Evolutionary conservation across 306 rosid species (phyloP), one percentile per base, ranked within the genome.

Genomic region (Luffa acutangula): DNA sequence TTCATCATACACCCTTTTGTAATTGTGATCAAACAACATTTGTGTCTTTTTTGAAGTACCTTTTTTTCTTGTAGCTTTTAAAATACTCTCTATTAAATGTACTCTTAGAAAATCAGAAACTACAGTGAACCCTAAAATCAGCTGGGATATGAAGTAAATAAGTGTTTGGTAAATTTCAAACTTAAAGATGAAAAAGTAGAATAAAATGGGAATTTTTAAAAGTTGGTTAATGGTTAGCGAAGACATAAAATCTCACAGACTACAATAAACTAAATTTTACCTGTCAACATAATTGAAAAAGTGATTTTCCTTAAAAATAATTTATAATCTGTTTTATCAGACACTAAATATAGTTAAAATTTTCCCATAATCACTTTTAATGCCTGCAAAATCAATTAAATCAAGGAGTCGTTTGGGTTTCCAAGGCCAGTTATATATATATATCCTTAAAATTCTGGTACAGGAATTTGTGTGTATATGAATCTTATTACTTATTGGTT

Each of bases 1-100:
- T 75, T 72, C 46, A 79, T 33, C 34, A 18, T 46, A 21, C 67
- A 79, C 78, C 60, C 67, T 73, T 65, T 36, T 79, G 15, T 79
- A 73, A 51, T 58, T 48, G 67, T 18, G 43, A 14, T 21, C 56
- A 48, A 48, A 33, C 79, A 74, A 58, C 69, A 20, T 34, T 13
- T 10, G 62, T 45, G 84, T 37, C 11, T 10, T 42, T 43, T 20
- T 31, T 14, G 31, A 64, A 45, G 49, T 12, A 21, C 42, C 20
- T 4, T 62, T 78, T 78, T 71, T 72, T 8, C 31, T 12, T 2
- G 31, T 25, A 25, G 31, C 31, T 25, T 25, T 25, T 25, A 25
- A 25, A 25, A 25, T 25, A 25, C 31, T 25, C 31, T 25, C 31
- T 25, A 25, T 25, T 25, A 25, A 25, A 25, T 25, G 31, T 25